These are phyloP conservation scores for Backusella parvicylindrica DNA, from an alignment of 192 early-diverging fungal species.

Conservation along the genomic window DNA sequence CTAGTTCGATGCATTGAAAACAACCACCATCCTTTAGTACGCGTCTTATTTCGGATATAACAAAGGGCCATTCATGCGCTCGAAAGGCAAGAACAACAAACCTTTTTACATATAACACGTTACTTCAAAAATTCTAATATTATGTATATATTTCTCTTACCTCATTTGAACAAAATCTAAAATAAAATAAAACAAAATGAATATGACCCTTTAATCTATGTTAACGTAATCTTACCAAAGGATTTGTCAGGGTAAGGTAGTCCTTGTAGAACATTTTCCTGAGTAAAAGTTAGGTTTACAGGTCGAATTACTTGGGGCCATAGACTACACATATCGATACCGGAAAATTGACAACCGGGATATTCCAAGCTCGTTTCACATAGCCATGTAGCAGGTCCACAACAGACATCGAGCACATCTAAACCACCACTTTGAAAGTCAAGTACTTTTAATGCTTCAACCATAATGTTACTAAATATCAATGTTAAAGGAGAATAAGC, in stretches of 20 bases:
- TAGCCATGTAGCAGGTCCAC: constrained; percentile 24
- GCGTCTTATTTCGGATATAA: constrained; percentile 19
- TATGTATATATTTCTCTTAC: neutral
- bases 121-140: neutral
- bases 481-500: neutral
- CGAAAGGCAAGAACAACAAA: constrained; percentile 27
- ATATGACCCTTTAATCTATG: neutral
- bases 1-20: constrained; percentile 27
- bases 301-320: constrained; percentile 30
- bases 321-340: constrained; percentile 22
- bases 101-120: neutral
- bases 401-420: constrained; percentile 23
- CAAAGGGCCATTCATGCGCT: constrained; percentile 21
- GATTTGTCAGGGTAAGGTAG: constrained; percentile 25
- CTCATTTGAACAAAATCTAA: constrained; percentile 29
- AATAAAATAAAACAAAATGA: neutral
- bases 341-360: constrained; percentile 20
- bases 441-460: constrained; percentile 16
- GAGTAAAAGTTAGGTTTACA: constrained; percentile 19
- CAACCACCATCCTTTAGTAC: constrained; percentile 24
- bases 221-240: constrained; percentile 22
- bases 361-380: constrained; percentile 29
- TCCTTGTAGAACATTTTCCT: constrained; percentile 23
- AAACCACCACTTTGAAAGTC: constrained; percentile 23
- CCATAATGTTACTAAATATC: constrained; percentile 21